Base-by-base conservation (phyloP, 805 yeast species). In the Ogataea paradorogensis region DNA sequence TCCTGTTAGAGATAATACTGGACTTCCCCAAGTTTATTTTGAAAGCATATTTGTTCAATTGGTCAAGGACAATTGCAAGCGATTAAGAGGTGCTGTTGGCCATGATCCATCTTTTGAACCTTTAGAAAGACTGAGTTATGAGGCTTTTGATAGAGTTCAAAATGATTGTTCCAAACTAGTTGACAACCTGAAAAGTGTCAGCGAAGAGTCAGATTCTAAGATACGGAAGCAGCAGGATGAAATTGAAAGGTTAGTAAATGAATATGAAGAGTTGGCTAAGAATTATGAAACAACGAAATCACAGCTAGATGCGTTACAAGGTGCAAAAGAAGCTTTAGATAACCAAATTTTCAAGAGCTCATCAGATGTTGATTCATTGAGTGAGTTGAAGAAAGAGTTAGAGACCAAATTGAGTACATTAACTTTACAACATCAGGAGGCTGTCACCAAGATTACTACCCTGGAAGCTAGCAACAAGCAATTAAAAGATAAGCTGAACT, bases 21-120 rank as follows among this genome's bases (percentile, higher is more conserved):
- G 99, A 1, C 71, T 91, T 29, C 99, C 98, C 0, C 77, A 79
- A 42, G 84, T 91, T 1, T 88, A 74, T 52, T 83, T 93, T 55
- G 82, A 81, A 42, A 57, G 74, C 0, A 62, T 70, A 2, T 87
- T 87, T 56, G 79, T 85, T 3, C 66, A 65, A 3, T 64, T 89
- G 36, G 65, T 93, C 30, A 80, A 79, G 46, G 93, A 84, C 2
- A 84, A 87, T 52, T 78, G 73, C 46, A 50, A 62, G 7, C 71
- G 96, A 42, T 76, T 93, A 20, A 74, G 74, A 46, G 73, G 80
- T 31, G 82, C 95, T 0, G 63, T 91, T 25, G 80, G 79, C 25
- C 83, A 80, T 46, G 87, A 80, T 51, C 95, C 98, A 0, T 65
- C 70, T 5, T 59, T 73, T 30, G 95, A 86, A 51, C 95, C 97